phyloP scores from a whole-genome alignment of 768 basidiomycete genomes.

The Mycena sanguinolenta region DNA sequence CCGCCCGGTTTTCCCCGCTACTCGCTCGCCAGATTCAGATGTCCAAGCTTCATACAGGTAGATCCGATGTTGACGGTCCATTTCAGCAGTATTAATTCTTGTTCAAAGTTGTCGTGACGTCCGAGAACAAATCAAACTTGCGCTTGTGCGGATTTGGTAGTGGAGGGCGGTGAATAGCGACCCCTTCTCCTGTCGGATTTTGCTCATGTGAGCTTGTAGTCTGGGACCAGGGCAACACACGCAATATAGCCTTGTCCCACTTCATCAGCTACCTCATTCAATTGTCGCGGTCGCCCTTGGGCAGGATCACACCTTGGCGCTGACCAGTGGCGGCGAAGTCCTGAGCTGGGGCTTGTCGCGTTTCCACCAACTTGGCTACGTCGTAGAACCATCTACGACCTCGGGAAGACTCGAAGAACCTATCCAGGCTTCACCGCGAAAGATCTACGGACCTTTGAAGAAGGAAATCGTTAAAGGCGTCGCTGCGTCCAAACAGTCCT shows the following conservation, averaged over 20 bases:
- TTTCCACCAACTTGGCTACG: slow-evolving; percentile 90
- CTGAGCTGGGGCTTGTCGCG: slow-evolving; percentile 93
- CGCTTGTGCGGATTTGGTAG: slow-evolving; percentile 92
- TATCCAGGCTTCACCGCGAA: slow-evolving; percentile 82
- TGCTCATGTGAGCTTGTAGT: slow-evolving; percentile 50
- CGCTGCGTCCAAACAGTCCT: slow-evolving; percentile 88
- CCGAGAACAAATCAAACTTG: slow-evolving; percentile 79
- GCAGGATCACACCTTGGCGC: slow-evolving; percentile 93
- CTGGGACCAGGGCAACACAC: slow-evolving; percentile 84
- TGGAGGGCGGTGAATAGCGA: slow-evolving; percentile 77
- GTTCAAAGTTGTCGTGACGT: slow-evolving; percentile 70
- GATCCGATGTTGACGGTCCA: slow-evolving; percentile 24
- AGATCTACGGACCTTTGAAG: slow-evolving; percentile 80
- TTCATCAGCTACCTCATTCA: slow-evolving; percentile 67
- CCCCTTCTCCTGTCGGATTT: neutral
- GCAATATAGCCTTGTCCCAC: slow-evolving; percentile 77
- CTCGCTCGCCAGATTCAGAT: slow-evolving; percentile 78
- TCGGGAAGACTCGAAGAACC: slow-evolving; percentile 71
- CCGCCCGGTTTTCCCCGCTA: slow-evolving; percentile 71
- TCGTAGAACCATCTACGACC: slow-evolving; percentile 67
- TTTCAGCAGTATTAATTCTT: neutral
- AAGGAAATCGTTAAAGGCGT: slow-evolving; percentile 85
- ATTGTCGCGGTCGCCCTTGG: slow-evolving; percentile 84
- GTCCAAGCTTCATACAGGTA: slow-evolving; percentile 92
- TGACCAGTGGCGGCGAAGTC: slow-evolving; percentile 86